Evolutionary conservation across 2,329 filamentous ascomycete species (phyloP), one percentile per base, ranked within the genome.

Genomic region (Trichoderma breve): DNA sequence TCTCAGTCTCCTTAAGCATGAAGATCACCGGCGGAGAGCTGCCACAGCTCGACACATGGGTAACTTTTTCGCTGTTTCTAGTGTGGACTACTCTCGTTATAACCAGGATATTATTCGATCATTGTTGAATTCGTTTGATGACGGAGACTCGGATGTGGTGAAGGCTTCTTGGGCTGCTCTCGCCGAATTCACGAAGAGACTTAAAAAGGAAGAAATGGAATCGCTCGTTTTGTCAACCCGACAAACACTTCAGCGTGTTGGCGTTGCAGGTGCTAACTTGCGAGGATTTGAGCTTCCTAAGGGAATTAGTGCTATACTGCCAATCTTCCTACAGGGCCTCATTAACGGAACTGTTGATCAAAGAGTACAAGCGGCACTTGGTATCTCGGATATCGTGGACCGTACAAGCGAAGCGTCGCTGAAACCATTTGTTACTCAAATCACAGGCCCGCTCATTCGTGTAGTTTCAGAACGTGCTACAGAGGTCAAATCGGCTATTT

Each of bases 131-230:
- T 95, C 94, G 0, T 99, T 99, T 79, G 94, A 96, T 78, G 96
- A 99, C 77, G 83, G 89, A 68, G 96, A 98, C 78, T 82, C 83
- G 73, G 90, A 91, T 26, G 95, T 98, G 4, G 92, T 98, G 78
- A 97, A 97, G 84, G 89, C 93, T 58, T 90, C 95, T 26, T 98
- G 95, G 95, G 87, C 90, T 70, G 95, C 95, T 6, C 88, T 99
- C 72, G 94, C 85, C 76, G 93, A 93, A 72, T 92, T 99, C 76
- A 98, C 95, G 60, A 95, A 95, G 80, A 92, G 90, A 76, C 88
- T 99, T 73, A 92, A 91, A 79, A 99, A 99, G 82, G 97, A 99
- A 80, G 95, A 98, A 82, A 98, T 99, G 96, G 97, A 99, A 79
- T 90, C 92, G 0, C 87, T 99, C 60, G 94, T 97, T 21, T 85